Evolutionary conservation across 2,329 filamentous ascomycete genomes (phyloP).

Genomic region (Diaporthe sp.): DNA sequence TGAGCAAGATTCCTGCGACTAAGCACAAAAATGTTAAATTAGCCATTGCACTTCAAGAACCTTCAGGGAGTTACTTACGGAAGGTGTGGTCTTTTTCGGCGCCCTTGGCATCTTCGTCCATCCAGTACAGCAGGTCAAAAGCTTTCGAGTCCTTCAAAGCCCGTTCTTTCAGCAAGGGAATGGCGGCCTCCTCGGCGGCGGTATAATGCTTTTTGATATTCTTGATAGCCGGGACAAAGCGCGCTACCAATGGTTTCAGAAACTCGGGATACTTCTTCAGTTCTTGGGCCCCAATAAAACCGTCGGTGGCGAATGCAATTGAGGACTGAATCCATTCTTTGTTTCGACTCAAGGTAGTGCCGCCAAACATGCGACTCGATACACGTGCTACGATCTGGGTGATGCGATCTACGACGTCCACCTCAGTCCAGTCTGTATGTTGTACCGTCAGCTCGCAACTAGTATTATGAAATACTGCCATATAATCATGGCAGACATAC

Average conservation of each 20-base stretch:
- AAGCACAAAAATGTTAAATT: background rate
- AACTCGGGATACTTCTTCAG: slow-evolving; percentile 41
- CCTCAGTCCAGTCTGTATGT: slow-evolving; percentile 41
- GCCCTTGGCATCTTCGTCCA: slow-evolving; percentile 40
- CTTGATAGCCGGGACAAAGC: slow-evolving; percentile 46
- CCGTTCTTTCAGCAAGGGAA: slow-evolving; percentile 45
- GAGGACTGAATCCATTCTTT: slow-evolving; percentile 49
- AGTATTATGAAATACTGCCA: background rate
- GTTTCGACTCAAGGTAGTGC: slow-evolving; percentile 44
- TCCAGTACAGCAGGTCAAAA: slow-evolving; percentile 47
- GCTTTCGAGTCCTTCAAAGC: slow-evolving; percentile 33
- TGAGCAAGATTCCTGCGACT: slow-evolving; percentile 54
- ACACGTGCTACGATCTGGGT: slow-evolving; percentile 47
- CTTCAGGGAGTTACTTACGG: background rate
- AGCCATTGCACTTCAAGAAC: slow-evolving; percentile 40
- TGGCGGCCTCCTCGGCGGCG: slow-evolving; percentile 43
- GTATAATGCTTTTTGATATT: slow-evolving; percentile 46
- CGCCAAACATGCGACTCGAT: slow-evolving; percentile 49
- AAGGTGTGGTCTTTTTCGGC: background rate
- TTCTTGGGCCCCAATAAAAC: slow-evolving; percentile 47
- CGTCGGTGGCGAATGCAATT: slow-evolving; percentile 48
- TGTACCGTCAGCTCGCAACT: background rate
- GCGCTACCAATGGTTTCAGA: slow-evolving; percentile 46
- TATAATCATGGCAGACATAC: slow-evolving; percentile 38
- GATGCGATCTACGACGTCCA: slow-evolving; percentile 43